A percentile compares a stretch with the other conserved stretches of the same genome.
Evolutionary conservation across 2,329 filamentous ascomycete species (phyloP).

Genomic region (Diaporthe citri): DNA sequence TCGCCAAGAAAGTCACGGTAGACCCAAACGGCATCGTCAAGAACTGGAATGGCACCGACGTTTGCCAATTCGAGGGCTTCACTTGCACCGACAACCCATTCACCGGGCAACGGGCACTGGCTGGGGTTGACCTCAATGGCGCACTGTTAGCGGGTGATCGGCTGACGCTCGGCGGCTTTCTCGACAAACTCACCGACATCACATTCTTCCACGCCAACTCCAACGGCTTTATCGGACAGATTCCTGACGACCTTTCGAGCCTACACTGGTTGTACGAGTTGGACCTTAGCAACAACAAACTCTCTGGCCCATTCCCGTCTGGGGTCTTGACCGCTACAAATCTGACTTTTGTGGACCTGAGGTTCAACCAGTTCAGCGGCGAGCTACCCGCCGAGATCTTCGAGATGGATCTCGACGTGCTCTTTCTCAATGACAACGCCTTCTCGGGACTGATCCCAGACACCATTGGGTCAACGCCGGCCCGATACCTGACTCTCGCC

Average conservation of each 20-base stretch:
- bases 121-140: not conserved
- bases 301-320: not conserved
- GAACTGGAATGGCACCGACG: not conserved
- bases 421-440: not conserved
- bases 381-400: not conserved
- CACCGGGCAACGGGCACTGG: not conserved
- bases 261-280: not conserved
- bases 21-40: too few relatives aligned
- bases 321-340: not conserved
- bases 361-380: not conserved
- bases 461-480: not conserved
- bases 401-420: not conserved
- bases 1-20: too few relatives aligned
- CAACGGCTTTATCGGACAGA: not conserved
- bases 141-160: not conserved
- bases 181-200: not conserved
- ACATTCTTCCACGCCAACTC: slow-evolving; percentile 10
- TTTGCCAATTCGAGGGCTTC: not conserved
- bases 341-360: not conserved
- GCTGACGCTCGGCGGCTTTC: not conserved
- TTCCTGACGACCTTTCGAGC: not conserved
- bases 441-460: not conserved
- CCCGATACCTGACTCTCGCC: not conserved
- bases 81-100: not conserved
- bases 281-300: not conserved